Percentiles rank a stretch among this genome's conserved stretches.
phyloP scores from a whole-genome alignment of 192 early-diverging fungal species.

The Radiomyces spectabilis region DNA sequence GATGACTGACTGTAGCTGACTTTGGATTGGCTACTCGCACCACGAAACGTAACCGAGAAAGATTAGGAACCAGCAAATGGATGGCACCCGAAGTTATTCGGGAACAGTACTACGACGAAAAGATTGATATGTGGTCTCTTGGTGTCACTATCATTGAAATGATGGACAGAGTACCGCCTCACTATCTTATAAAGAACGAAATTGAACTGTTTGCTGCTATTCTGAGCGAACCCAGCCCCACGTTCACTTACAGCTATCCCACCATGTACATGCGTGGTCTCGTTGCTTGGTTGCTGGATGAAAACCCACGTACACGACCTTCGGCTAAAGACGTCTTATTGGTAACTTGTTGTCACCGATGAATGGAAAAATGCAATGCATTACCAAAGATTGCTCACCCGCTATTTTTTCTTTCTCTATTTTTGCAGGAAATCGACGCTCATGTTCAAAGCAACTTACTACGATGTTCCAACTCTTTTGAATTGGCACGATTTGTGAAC shows the following conservation, averaged over 20 bases:
- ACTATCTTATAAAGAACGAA: conserved; percentile 34
- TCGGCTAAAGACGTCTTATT: conserved; percentile 25
- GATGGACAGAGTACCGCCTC: conserved; percentile 40
- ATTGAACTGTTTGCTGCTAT: conserved; percentile 26
- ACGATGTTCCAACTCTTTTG: conserved; percentile 5
- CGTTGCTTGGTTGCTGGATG: conserved; percentile 32
- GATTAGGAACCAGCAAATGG: conserved; percentile 35
- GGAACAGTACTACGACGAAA: conserved; percentile 34
- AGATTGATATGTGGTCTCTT: conserved; percentile 46
- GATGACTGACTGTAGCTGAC: conserved; percentile 12
- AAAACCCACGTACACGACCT: conserved; percentile 21
- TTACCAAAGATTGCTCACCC: background rate
- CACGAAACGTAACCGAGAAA: conserved; percentile 16
- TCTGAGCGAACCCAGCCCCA: conserved; percentile 25
- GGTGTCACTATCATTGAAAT: conserved; percentile 41
- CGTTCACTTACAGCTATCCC: conserved; percentile 31
- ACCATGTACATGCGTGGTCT: conserved; percentile 35
- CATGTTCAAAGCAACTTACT: conserved; percentile 24
- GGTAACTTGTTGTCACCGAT: conserved; percentile 13
- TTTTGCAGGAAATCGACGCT: conserved; percentile 21
- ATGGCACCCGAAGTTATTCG: conserved; percentile 46
- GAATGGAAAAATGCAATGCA: background rate
- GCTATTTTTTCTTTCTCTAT: background rate
- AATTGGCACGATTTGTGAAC: conserved; percentile 19
- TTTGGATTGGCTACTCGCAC: conserved; percentile 29